Base-by-base conservation (phyloP, 352 stramenopile species). In the Phytophthora tubulina region DNA sequence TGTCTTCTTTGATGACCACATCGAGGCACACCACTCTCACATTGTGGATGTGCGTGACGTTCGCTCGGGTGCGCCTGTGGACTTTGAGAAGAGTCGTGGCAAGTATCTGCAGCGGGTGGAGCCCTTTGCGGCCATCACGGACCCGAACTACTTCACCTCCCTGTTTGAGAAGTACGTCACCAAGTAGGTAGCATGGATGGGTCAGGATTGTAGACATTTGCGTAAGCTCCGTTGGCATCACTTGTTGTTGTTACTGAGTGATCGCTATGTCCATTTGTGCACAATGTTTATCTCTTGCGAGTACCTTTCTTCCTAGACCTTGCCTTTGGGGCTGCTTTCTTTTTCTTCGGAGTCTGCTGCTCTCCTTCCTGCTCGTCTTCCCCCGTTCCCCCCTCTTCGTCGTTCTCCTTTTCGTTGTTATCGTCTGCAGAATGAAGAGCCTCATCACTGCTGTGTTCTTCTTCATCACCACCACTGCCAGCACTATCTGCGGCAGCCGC, bases 1-100 rank as follows among this genome's bases (percentile, higher is more conserved):
- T 3, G 73, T 93, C 32, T 95, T 94, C 64, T 90, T 94, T 62
- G 88, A 95, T 55, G 87, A 95, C 61, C 88, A 95, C 63, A 89
- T 95, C 46, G 85, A 95, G 50, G 79, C 82, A 2, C 75, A 90
- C 44, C 72, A 92, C 56, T 63, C 84, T 11, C 87, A 95, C 67
- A 96, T 94, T 77, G 88, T 95, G 8, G 88, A 94, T 42, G 88
- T 93, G 13, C 88, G 89, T 35, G 80, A 92, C 60, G 77, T 74
- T 11, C 41, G 60, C 6, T 82, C 78, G 1, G 90, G 88, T 15
- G 46, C 42, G 0, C 73, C 81, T 1, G 75, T 96, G 46, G 61
- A 82, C n/a, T 95, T 95, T 50, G 71, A 70, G 10, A 77, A 80
- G 48, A 85, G 71, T 63, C 80, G 76, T 21, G 73, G 65, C 39